Conservation (phyloP, 23 red algal genomes). For the Gracilaria gracilis region DNA sequence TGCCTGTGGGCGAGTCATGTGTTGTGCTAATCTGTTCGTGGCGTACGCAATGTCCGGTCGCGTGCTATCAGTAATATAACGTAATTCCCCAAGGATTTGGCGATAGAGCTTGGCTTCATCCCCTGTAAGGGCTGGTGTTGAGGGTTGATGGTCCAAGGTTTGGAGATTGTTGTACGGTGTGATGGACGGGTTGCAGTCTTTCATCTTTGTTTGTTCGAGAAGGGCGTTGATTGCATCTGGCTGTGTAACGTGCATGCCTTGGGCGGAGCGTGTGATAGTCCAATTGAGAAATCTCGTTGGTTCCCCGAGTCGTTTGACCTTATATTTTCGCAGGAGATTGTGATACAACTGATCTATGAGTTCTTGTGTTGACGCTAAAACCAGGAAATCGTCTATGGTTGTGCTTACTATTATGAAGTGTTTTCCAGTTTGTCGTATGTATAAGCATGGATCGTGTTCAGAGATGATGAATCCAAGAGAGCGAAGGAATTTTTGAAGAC, state of each 20-base stretch:
- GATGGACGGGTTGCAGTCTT: background rate
- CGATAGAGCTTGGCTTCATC: background rate
- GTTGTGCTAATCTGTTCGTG: background rate
- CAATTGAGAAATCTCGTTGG: conserved; percentile 8
- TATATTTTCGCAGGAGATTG: no score
- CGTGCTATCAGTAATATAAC: conserved; percentile 15
- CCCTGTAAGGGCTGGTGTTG: background rate
- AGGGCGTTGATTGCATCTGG: conserved; percentile 7
- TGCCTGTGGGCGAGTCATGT: background rate
- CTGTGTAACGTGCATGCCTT: background rate
- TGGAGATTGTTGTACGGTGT: background rate
- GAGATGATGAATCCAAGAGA: background rate
- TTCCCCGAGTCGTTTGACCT: no score
- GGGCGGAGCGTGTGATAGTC: background rate
- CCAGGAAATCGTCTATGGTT: conserved; percentile 9
- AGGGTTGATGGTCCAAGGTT: background rate
- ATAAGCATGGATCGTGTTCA: background rate
- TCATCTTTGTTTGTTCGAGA: background rate
- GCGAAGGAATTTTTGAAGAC: background rate
- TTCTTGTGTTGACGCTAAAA: background rate
- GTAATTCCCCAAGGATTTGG: conserved; percentile 15
- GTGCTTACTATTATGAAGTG: background rate
- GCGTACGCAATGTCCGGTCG: conserved; percentile 13
- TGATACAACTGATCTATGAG: no score
- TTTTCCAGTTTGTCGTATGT: no score